Percentiles rank a stretch among this genome's conserved stretches.
Conservation (phyloP, 2,329 filamentous ascomycete species). For the Pestalotiopsis sp. region DNA sequence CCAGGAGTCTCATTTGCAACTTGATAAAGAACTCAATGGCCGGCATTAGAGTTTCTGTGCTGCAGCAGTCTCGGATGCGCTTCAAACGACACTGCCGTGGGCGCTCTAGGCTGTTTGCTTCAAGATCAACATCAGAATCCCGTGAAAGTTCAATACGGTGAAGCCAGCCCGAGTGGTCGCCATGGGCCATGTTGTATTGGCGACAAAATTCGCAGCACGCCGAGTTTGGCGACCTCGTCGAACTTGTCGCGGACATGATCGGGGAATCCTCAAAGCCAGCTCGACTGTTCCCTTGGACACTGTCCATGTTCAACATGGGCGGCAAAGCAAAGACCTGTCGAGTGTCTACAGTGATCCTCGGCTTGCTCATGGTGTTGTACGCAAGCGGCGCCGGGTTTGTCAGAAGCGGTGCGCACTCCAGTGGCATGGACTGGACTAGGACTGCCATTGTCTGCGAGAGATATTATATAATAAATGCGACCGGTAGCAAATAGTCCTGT, state of each 20-base stretch:
- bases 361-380: not conserved
- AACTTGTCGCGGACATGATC: not conserved
- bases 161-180: not conserved
- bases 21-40: not conserved
- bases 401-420: not conserved
- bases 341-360: not conserved
- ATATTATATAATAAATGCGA: not conserved
- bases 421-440: not conserved
- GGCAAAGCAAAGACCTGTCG: not conserved
- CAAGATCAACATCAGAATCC: not conserved
- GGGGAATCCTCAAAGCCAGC: conserved; percentile 1
- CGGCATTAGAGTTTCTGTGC: not conserved
- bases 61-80: not conserved
- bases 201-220: not conserved
- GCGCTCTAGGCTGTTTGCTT: not conserved
- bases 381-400: not conserved
- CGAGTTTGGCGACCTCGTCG: not conserved
- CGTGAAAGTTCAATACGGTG: not conserved
- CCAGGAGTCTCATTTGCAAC: not conserved
- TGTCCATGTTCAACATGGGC: not conserved
- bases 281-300: conserved; percentile 4
- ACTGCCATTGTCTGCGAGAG: not conserved
- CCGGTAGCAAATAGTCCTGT: not conserved
- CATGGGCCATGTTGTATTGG: not conserved
- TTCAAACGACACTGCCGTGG: not conserved